These are phyloP conservation scores for Trapa bicornis DNA, from an alignment of 345 rosid species.

Conservation along the genomic window DNA sequence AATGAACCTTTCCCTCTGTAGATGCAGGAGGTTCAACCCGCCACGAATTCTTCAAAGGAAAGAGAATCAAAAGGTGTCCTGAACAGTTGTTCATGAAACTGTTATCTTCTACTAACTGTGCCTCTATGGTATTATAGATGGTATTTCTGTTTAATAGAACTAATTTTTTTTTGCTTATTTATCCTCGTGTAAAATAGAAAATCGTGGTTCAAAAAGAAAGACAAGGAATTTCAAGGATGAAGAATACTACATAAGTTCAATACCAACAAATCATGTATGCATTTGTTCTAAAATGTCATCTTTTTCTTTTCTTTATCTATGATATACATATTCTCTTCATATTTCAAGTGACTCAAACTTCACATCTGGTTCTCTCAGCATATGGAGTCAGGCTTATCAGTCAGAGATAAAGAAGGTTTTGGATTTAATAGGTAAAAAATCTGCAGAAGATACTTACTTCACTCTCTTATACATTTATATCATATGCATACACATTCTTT, in stretches of 20 bases:
- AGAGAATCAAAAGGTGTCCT: constrained; percentile 36
- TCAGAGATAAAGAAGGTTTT: constrained; percentile 64
- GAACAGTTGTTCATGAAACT: neutral
- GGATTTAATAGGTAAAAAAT: constrained; percentile 62
- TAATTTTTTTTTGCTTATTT: neutral
- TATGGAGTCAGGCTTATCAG: constrained; percentile 69
- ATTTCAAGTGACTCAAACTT: neutral
- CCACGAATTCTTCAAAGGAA: constrained; percentile 19
- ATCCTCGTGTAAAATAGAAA: constrained; percentile 19
- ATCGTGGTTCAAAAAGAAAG: constrained; percentile 56
- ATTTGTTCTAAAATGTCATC: neutral
- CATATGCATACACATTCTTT: neutral
- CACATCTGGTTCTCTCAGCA: constrained; percentile 36
- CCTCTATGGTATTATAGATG: neutral
- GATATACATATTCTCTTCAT: no score
- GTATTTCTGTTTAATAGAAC: constrained; percentile 5
- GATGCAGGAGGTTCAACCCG: constrained; percentile 43
- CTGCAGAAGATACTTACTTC: neutral
- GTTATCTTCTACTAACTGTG: neutral
- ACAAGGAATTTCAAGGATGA: constrained; percentile 72
- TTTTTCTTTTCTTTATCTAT: neutral
- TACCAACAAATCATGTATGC: constrained; percentile 77
- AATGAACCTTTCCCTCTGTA: constrained; percentile 1
- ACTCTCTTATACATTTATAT: neutral
- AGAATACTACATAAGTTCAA: constrained; percentile 69